Base-by-base conservation (phyloP, 352 stramenopile species). In the Aphanomyces stellatus region DNA sequence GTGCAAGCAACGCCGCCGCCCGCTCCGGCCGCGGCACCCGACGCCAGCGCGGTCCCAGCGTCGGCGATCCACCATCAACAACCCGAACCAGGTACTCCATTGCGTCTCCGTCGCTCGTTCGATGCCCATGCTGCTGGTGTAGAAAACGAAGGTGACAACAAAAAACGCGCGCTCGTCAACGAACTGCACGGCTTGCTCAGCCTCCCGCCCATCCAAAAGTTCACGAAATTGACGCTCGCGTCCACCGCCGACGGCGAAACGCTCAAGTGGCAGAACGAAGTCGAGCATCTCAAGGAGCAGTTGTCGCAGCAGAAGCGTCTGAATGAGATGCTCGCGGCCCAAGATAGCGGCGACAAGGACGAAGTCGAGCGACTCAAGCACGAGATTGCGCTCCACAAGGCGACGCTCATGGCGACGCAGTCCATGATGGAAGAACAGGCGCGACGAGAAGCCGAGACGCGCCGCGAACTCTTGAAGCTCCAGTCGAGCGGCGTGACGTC, bases 351-450 rank as follows among this genome's bases (percentile, higher is more conserved):
- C 25, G 25, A 15, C 25, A 27, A 64, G 35, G 55, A 64, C 10
- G 55, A 64, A 46, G 55, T 64, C 15, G 22, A 51, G 8, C 35
- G 55, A 33, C 55, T 64, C 22, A 43, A 46, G 19, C 31, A 51
- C 35, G 55, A 64, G 30, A 31, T 64, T 11, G 55, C 33, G 4
- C n/a, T 64, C 13, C 55, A 64, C 35, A 64, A 64, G n/a, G 55
- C 55, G n/a, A 64, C 55, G 1, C 22, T 64, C 10, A 30, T 30
- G 2, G 53, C 53, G 30, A 46, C 53, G 25, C 55, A 64, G 28
- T 17, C 35, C 31, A 51, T 64, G 55, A 64, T 64, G 55, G 33
- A 64, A 34, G 55, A 64, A 27, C 55, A 64, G 40, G 10, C 51
- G 22, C 31, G 41, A 10, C 55, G 55, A 25, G 55, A 64, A 49